Evolutionary conservation across 1,284 basidiomycete species (phyloP), one percentile per base, ranked within the genome.

Genomic region (Trametes hirsuta): DNA sequence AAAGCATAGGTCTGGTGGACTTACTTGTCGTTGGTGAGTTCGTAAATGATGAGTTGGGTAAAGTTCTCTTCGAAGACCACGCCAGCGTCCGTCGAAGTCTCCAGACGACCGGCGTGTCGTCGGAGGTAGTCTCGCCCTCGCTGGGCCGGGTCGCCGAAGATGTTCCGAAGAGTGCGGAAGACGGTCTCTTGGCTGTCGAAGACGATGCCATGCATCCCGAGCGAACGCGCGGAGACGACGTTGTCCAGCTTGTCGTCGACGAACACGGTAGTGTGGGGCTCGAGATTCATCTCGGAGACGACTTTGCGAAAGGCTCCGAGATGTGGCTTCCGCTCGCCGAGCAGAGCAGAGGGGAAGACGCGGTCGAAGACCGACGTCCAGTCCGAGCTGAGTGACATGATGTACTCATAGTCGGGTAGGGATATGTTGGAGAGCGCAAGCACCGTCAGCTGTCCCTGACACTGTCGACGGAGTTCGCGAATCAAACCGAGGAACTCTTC

Each of bases 221-320:
- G 73, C 0, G 84, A 84, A 6, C 81, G 79, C 5, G 84, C 84
- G 3, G 81, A 77, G 11, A 84, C 69, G 6, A 86, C 81, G 59
- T 86, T 86, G 64, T 86, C 84, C n/a, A 77, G 72, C 61, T 83
- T 82, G 74, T 86, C 84, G 59, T 86, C 85, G 18, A 87, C 78
- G 64, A 85, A 86, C 18, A 84, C 76, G 3, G 78, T 76, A 4
- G 70, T 70, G 1, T 66, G 62, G 3, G 84, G 80, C 55, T 84
- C 79, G 21, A 77, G 65, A 15, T 75, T 74, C 10, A 77, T 78
- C 40, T 76, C 68, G 21, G 71, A 68, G 24, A 86, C 66, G 18
- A 86, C 84, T 55, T 79, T 75, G 55, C 74, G 75, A 69, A 80
- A 86, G 66, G 84, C 84, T 0, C 80, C 79, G 34, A 85, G 78